A percentile compares a stretch with the other conserved stretches of the same genome.
These are phyloP conservation scores for Lodderomyces jiufengensis DNA, from an alignment of 1,139 yeast species.

Conservation along the genomic window DNA sequence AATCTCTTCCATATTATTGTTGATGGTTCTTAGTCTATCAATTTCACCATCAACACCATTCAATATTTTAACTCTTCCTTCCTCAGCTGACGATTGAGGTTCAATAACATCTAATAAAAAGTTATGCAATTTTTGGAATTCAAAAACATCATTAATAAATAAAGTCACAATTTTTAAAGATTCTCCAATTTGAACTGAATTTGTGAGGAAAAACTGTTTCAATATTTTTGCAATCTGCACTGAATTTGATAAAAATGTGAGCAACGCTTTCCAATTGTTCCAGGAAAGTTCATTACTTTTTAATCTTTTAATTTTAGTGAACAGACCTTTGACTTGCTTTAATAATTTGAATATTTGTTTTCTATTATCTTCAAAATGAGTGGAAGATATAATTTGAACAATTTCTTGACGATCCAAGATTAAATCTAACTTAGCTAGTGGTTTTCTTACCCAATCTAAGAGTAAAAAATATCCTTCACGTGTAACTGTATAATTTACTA, in stretches of 20 bases:
- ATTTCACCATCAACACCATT: constrained; percentile 26
- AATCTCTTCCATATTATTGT: constrained; percentile 32
- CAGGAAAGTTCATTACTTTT: constrained; percentile 21
- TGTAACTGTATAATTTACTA: constrained; percentile 24
- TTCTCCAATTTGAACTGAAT: neutral
- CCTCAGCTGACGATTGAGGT: constrained; percentile 27
- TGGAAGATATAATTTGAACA: constrained; percentile 18
- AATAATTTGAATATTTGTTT: constrained; percentile 14
- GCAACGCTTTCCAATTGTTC: constrained; percentile 23
- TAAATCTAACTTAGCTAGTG: constrained; percentile 20
- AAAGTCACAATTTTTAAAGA: neutral
- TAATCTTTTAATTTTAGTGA: constrained; percentile 18
- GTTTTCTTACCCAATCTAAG: constrained; percentile 30
- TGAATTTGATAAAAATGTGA: constrained; percentile 16
- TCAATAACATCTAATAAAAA: constrained; percentile 25
- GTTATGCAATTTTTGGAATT: constrained; percentile 9
- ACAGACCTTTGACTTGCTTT: constrained; percentile 24
- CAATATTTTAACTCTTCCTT: constrained; percentile 24
- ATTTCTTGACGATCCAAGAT: constrained; percentile 26
- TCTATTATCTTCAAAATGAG: constrained; percentile 15
- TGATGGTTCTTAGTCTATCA: constrained; percentile 27
- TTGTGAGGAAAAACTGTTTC: constrained; percentile 2
- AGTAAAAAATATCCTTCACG: constrained; percentile 25
- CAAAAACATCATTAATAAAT: constrained; percentile 10
- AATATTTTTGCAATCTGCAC: constrained; percentile 10